Evolutionary conservation across 495 filamentous ascomycete species (phyloP).

Genomic region (Bombardia bombarda): DNA sequence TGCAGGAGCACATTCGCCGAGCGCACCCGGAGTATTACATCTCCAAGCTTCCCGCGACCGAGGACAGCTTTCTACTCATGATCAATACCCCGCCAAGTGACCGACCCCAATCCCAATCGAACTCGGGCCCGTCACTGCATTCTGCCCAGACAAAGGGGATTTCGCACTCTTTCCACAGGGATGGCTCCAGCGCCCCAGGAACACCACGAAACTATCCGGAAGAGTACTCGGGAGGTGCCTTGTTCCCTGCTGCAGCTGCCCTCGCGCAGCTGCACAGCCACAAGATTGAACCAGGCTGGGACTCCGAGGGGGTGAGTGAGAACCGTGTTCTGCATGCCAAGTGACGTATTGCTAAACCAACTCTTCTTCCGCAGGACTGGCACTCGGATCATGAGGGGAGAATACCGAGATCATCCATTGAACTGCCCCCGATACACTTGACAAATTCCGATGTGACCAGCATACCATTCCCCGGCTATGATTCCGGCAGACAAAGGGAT

Average conservation of each 20-base stretch:
- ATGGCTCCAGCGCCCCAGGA: slow-evolving; percentile 61
- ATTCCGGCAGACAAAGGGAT: slow-evolving; percentile 53
- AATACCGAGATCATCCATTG: slow-evolving; percentile 53
- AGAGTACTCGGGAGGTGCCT: slow-evolving; percentile 50
- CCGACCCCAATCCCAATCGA: slow-evolving; percentile 44
- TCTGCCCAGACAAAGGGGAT: slow-evolving; percentile 26
- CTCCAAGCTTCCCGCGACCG: slow-evolving; percentile 94
- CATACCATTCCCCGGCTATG: slow-evolving; percentile 56
- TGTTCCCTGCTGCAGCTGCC: slow-evolving; percentile 70
- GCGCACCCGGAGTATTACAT: slow-evolving; percentile 98
- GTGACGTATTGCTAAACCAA: slow-evolving; percentile 18
- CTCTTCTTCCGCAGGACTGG: slow-evolving; percentile 45
- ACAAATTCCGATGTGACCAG: slow-evolving; percentile 55
- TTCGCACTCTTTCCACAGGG: slow-evolving; percentile 45
- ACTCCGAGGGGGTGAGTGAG: slow-evolving; percentile 66
- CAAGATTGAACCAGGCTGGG: slow-evolving; percentile 74
- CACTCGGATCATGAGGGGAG: slow-evolving; percentile 62
- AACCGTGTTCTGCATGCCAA: neutral
- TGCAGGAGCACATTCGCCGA: slow-evolving; percentile 98
- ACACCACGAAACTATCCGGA: slow-evolving; percentile 71
- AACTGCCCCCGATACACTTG: slow-evolving; percentile 64
- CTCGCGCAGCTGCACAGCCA: slow-evolving; percentile 77
- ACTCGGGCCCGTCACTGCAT: slow-evolving; percentile 15
- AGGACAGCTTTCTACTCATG: slow-evolving; percentile 96
- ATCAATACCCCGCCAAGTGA: slow-evolving; percentile 82